phyloP scores from a whole-genome alignment of 2,329 filamentous ascomycete species.

The Drechslera avenae region DNA sequence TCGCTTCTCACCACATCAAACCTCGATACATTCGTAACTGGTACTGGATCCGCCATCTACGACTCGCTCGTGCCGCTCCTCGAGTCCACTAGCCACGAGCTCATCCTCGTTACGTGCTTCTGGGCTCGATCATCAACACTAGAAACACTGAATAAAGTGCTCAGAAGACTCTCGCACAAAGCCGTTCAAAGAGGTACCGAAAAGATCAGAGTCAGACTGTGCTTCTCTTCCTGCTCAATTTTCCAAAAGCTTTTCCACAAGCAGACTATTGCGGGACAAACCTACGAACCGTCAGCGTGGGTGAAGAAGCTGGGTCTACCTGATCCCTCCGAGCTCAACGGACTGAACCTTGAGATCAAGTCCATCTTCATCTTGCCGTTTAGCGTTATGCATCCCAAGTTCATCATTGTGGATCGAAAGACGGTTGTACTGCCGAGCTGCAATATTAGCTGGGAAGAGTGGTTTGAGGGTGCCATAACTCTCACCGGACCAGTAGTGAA shows the following conservation, averaged over 20 bases:
- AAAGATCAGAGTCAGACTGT: conserved; percentile 69
- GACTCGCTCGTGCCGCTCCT: conserved; percentile 64
- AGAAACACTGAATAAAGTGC: conserved; percentile 60
- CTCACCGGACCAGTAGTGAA: conserved; percentile 66
- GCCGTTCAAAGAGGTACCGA: conserved; percentile 38
- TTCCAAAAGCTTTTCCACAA: conserved; percentile 78
- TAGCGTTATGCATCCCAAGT: conserved; percentile 89
- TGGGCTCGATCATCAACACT: conserved; percentile 72
- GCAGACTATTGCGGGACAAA: conserved; percentile 64
- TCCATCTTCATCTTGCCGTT: conserved; percentile 80
- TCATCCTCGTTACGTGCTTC: conserved; percentile 82
- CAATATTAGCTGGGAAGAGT: conserved; percentile 86
- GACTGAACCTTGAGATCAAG: conserved; percentile 73
- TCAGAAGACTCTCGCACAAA: conserved; percentile 64
- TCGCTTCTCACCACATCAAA: conserved; percentile 44
- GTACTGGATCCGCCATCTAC: conserved; percentile 54
- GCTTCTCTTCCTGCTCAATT: conserved; percentile 75
- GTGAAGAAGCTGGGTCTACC: conserved; percentile 67
- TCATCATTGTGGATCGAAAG: conserved; percentile 72
- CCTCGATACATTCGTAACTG: conserved; percentile 48
- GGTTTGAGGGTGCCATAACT: conserved; percentile 79
- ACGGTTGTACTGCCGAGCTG: conserved; percentile 75
- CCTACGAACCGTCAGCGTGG: conserved; percentile 68
- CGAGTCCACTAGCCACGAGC: conserved; percentile 63
- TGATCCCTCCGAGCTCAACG: conserved; percentile 56